These are phyloP conservation scores for Spergularia marina DNA, from an alignment of 148 eudicot genomes.

Conservation along the genomic window DNA sequence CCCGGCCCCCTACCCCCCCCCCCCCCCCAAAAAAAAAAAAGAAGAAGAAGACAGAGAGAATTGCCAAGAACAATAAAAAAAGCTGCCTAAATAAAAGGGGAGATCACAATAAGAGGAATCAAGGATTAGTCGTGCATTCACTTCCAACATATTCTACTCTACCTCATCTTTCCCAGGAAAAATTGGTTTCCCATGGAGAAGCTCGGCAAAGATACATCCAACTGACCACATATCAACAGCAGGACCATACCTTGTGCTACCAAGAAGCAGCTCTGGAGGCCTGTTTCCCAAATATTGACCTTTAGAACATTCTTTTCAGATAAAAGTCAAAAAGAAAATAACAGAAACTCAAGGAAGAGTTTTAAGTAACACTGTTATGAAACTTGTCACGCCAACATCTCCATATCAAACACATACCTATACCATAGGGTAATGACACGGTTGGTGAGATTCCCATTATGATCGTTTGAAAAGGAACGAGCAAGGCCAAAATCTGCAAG, in stretches of 20 bases:
- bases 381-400: neutral
- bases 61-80: neutral
- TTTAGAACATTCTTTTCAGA: neutral
- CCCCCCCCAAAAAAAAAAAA: neutral
- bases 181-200: slow-evolving; percentile 72
- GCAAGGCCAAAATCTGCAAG: slow-evolving; percentile 98
- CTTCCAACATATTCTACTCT: slow-evolving; percentile 1
- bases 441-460: slow-evolving; percentile 82
- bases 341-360: neutral
- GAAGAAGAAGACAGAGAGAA: neutral
- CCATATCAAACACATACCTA: slow-evolving; percentile 43
- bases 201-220: slow-evolving; percentile 95
- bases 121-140: neutral
- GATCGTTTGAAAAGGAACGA: slow-evolving; percentile 75
- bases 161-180: slow-evolving; percentile 90
- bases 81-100: neutral
- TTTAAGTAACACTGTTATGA: neutral
- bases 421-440: slow-evolving; percentile 94
- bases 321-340: neutral
- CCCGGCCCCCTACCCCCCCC: neutral
- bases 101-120: neutral
- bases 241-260: slow-evolving; percentile 92
- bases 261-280: slow-evolving; percentile 96
- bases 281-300: slow-evolving; percentile 34
- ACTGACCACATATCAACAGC: slow-evolving; percentile 99